Evolutionary conservation across 345 rosid species (phyloP).

Genomic region (Corchorus capsularis): DNA sequence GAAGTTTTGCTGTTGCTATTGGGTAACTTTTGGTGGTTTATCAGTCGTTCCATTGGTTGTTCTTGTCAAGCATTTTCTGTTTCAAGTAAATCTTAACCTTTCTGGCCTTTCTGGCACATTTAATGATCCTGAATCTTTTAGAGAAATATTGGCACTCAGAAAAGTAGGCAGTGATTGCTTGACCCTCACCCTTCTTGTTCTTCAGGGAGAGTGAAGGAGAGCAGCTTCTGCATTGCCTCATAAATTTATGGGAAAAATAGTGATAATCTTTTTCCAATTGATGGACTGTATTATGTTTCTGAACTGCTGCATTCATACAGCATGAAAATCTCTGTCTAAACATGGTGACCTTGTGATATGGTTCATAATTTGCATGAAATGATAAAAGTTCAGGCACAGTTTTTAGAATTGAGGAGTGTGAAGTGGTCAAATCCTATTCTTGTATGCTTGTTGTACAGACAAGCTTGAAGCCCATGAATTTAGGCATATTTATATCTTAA

Average conservation of each 20-base stretch:
- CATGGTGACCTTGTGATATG: background rate
- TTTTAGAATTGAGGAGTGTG: background rate
- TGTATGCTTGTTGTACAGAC: background rate
- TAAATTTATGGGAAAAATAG: background rate
- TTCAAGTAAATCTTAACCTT: background rate
- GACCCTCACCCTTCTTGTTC: background rate
- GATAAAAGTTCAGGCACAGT: background rate
- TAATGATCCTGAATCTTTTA: background rate
- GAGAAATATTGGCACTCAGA: background rate
- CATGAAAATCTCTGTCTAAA: background rate
- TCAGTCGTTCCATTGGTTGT: background rate
- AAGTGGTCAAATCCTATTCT: background rate
- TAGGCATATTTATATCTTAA: background rate
- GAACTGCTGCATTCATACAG: conserved; percentile 1
- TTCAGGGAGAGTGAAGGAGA: background rate
- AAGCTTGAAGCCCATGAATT: background rate
- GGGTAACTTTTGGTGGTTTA: background rate
- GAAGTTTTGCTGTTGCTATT: background rate
- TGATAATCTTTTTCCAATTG: background rate
- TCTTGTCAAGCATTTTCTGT: background rate
- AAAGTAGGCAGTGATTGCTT: background rate
- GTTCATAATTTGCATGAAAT: background rate
- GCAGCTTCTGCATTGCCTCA: background rate
- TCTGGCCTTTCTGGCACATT: background rate
- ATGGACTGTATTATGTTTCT: background rate